phyloP scores from a whole-genome alignment of 805 yeast genomes.

The Nakazawaea wickerhamii region DNA sequence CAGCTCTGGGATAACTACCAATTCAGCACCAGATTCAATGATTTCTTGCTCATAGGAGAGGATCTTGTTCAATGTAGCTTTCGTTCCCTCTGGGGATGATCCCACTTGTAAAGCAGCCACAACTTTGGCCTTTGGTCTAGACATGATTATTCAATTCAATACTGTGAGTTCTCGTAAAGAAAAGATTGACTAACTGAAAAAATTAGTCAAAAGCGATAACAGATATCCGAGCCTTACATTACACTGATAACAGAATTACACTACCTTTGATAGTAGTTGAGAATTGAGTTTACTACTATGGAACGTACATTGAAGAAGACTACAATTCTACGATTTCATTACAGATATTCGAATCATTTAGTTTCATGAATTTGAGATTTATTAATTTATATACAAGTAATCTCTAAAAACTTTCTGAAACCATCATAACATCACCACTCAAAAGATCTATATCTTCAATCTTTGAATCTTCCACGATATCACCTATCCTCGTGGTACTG shows the following conservation, averaged over 20 bases:
- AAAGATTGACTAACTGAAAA: too few species aligned
- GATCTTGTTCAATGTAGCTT: conserved; percentile 32
- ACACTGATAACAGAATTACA: too few species aligned
- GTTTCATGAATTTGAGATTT: too few species aligned
- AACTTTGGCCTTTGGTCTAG: conserved; percentile 16
- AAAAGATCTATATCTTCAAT: conserved; percentile 38
- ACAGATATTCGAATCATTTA: too few species aligned
- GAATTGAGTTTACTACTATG: too few species aligned
- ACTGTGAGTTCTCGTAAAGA: too few species aligned
- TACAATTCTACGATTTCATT: too few species aligned
- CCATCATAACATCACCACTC: conserved; percentile 34
- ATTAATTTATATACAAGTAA: conserved; percentile 1
- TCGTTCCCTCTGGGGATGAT: conserved; percentile 31
- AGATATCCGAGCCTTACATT: too few species aligned
- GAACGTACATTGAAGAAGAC: too few species aligned
- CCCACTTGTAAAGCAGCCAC: conserved; percentile 42
- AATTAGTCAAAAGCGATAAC: too few species aligned
- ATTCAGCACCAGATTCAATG: conserved; percentile 25
- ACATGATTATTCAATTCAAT: too few species aligned
- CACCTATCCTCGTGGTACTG: conserved; percentile 37
- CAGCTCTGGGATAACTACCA: conserved; percentile 43
- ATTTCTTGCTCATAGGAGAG: conserved; percentile 33
- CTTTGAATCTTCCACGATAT: conserved; percentile 31
- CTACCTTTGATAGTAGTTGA: too few species aligned
- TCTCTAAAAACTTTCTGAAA: conserved; percentile 19